Conservation (phyloP, 805 yeast species). For the Ogataea salicorniae region DNA sequence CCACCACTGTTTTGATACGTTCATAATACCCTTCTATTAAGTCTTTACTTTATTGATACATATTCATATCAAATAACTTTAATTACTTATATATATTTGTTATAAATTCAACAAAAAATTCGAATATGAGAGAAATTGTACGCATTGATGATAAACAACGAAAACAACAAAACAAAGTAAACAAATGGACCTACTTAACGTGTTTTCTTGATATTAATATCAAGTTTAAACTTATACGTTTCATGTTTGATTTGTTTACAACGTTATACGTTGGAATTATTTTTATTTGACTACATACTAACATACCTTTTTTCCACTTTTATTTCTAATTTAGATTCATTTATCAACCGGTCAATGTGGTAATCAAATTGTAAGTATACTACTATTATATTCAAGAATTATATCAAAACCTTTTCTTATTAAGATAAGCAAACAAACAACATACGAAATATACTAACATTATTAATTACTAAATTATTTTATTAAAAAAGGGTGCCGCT, state of each 20-base stretch:
- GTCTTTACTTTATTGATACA: background rate
- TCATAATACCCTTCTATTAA: background rate
- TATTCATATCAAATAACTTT: background rate
- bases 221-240: no score
- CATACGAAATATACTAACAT: conserved; percentile 9
- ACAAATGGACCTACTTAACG: background rate
- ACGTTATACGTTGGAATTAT: no score
- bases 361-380: conserved; percentile 77
- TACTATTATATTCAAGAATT: background rate
- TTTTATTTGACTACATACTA: conserved; percentile 5
- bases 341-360: conserved; percentile 98
- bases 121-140: conserved; percentile 30
- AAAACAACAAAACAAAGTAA: no score
- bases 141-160: conserved; percentile 6
- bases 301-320: conserved; percentile 1
- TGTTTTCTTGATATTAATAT: background rate
- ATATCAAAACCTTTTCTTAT: no score
- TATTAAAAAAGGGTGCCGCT: conserved; percentile 63
- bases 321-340: conserved; percentile 60
- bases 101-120: background rate
- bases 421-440: background rate
- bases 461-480: no score
- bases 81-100: background rate
- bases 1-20: background rate
- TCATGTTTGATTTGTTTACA: no score